Evolutionary conservation across 495 filamentous ascomycete species (phyloP).

Genomic region (Podospora anserina): DNA sequence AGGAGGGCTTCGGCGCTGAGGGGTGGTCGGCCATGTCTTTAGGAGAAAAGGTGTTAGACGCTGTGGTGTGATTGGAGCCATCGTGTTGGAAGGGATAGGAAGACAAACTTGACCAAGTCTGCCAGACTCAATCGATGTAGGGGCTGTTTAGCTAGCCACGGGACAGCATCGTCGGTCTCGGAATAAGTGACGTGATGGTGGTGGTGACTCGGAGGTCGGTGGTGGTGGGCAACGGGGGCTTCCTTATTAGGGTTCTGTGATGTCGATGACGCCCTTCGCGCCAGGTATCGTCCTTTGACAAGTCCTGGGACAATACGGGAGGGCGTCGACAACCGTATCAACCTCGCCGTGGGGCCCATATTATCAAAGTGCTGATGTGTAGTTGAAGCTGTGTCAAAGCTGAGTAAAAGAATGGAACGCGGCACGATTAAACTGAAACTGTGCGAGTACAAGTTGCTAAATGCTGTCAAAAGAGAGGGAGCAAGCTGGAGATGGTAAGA

Average conservation of each 20-base stretch:
- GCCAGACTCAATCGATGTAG: conserved; percentile 79
- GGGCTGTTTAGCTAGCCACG: conserved; percentile 70
- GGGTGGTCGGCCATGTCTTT: conserved; percentile 84
- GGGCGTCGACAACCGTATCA: conserved; percentile 36
- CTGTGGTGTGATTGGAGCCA: background rate
- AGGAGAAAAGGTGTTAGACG: background rate
- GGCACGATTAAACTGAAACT: background rate
- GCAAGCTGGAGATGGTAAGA: too few species aligned
- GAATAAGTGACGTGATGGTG: conserved; percentile 15
- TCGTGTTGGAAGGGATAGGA: background rate
- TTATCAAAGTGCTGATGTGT: conserved; percentile 3
- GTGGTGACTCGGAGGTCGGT: conserved; percentile 8
- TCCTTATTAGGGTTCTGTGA: conserved; percentile 14
- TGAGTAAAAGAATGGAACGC: background rate
- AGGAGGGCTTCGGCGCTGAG: conserved; percentile 75
- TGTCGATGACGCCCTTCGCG: conserved; percentile 16
- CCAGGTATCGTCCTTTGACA: background rate
- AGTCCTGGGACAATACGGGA: conserved; percentile 15
- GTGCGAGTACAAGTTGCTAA: background rate
- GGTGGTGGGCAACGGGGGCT: conserved; percentile 10
- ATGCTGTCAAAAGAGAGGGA: background rate
- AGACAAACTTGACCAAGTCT: conserved; percentile 76
- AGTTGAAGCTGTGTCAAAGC: background rate
- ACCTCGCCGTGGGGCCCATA: conserved; percentile 41
- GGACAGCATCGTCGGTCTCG: conserved; percentile 63